Base-by-base conservation (phyloP, 1,139 yeast genomes). In the Maudiozyma humilis region DNA sequence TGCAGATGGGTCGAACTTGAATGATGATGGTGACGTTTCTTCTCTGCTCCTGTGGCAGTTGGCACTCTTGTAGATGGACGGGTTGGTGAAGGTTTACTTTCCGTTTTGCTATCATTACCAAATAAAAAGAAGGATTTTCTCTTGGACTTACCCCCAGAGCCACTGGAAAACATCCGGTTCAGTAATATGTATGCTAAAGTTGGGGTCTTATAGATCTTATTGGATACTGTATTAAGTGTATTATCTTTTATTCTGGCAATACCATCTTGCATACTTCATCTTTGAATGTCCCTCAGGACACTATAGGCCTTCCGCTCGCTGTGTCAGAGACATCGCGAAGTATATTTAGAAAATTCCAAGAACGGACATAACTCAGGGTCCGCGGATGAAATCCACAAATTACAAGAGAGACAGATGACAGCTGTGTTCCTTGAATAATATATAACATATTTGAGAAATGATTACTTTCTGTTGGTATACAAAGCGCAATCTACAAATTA, bases 51-150 rank as follows among this genome's bases (percentile, higher is more conserved):
- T 23, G 10, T 23, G 6, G 27, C 27, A 23, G 8, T 23, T 10
- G 27, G 8, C 27, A 10, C 6, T 23, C 27, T 6, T 12, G 41
- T n/a, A 18, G 16, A 6, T 6, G 27, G n/a, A 14, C 19, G 18
- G 17, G 43, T 25, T 2, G 16, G 20, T 10, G 32, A 12, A 15
- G 43, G 25, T 4, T 36, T 33, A 13, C 35, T 34, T 3, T 37
- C 34, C 23, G 33, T 10, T 17, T 32, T 47, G 30, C 45, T 20
- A 8, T 45, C 52, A 33, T 38, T 37, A 4, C 59, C 60, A 46
- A 57, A 56, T 18, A 51, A 50, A 34, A 57, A 54, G 39, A 56
- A 57, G 3, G 61, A 55, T 37, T 43, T 50, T 38, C 59, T 40
- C 41, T 56, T 55, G 8, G 35, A 31, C 16, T 47, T 51, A 25